These are phyloP conservation scores for Trypanosoma brucei DNA, from an alignment of 208 protist genomes.

Conservation along the genomic window DNA sequence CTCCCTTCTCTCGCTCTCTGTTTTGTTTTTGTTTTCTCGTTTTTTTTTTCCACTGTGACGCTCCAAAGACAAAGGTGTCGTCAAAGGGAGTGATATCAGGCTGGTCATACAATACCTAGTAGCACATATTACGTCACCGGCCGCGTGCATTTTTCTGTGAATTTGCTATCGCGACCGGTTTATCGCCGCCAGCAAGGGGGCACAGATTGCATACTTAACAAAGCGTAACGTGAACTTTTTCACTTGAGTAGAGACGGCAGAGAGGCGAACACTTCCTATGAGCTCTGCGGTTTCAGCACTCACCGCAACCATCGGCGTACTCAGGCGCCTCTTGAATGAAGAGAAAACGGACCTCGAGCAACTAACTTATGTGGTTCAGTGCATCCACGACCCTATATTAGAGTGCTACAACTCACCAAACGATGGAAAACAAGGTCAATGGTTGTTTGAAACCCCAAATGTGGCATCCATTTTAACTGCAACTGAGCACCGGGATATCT, in stretches of 20 bases:
- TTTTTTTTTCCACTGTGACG: no score
- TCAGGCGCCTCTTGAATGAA: slow-evolving; percentile 57
- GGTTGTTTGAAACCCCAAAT: background rate
- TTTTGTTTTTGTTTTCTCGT: no score
- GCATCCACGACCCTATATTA: slow-evolving; percentile 44
- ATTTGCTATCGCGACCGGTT: no score
- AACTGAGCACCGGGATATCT: slow-evolving; percentile 60
- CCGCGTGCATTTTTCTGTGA: no score
- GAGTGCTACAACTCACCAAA: slow-evolving; percentile 14
- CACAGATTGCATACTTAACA: no score
- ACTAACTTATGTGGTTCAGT: slow-evolving; percentile 66
- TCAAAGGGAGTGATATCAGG: no score
- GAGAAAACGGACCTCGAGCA: slow-evolving; percentile 42
- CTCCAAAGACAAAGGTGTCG: no score
- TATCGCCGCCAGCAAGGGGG: no score
- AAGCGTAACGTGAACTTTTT: background rate
- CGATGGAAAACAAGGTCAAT: background rate
- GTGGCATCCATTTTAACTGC: slow-evolving; percentile 24
- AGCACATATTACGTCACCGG: no score
- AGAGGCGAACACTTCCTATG: background rate
- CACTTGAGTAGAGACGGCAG: background rate
- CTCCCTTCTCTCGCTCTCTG: no score
- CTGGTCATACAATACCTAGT: no score
- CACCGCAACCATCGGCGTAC: slow-evolving; percentile 40
- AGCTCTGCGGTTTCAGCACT: slow-evolving; percentile 4